A percentile compares a stretch with the other conserved stretches of the same genome.
Evolutionary conservation across 1,284 basidiomycete genomes (phyloP).

Genomic region (Phenoliferia sp.): DNA sequence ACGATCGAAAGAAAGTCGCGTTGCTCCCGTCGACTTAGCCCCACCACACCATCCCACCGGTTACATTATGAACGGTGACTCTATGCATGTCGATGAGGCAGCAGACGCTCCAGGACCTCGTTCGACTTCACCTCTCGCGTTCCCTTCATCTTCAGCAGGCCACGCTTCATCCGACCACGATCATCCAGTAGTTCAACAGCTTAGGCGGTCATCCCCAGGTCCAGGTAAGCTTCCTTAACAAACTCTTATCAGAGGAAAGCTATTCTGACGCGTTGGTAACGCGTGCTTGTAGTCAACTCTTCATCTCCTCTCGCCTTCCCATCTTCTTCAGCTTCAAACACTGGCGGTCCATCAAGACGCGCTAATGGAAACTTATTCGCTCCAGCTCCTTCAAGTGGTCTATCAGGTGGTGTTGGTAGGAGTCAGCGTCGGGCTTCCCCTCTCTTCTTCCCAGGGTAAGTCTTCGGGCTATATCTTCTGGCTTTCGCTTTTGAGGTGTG

Average conservation of each 20-base stretch:
- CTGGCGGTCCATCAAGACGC: background rate
- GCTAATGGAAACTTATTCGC: conserved; percentile 11
- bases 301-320: conserved; percentile 27
- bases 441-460: conserved; percentile 33
- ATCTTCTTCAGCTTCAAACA: conserved; percentile 12
- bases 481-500: background rate
- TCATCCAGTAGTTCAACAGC: background rate
- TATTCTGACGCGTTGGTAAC: background rate
- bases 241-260: no score
- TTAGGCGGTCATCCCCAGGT: background rate
- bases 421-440: conserved; percentile 24
- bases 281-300: background rate
- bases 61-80: no score
- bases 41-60: no score
- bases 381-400: conserved; percentile 2
- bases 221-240: background rate
- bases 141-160: background rate
- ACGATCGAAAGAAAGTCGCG: no score
- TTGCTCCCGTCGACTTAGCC: no score
- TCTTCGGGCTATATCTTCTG: background rate
- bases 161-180: background rate
- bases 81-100: no score
- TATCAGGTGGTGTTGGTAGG: conserved; percentile 10
- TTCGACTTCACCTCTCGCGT: conserved; percentile 1
- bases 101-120: background rate